Evolutionary conservation across 2,329 filamentous ascomycete genomes (phyloP), one percentile per base, ranked within the genome.

Genomic region (Microsporum audouinii): DNA sequence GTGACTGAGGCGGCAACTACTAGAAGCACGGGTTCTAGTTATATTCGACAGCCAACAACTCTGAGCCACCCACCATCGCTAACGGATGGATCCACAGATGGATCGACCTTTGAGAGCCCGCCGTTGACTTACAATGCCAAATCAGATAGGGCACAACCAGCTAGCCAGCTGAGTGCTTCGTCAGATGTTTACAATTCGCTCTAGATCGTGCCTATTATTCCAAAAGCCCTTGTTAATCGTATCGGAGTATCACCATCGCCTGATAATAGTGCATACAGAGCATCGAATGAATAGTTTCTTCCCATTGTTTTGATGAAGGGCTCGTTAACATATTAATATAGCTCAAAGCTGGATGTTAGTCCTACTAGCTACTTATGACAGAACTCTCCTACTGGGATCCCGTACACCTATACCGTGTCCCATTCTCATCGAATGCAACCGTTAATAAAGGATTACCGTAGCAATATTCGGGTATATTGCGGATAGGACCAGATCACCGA

Each of bases 51-150:
- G 12, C 62, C 57, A 5, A 61, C 64, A n/a, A 41, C 57, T 14
- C 59, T 58, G 6, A 68, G 58, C 39, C 59, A 60, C 17, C 49
- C 57, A 5, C 63, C 64, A 8, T 45, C 43, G 17, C 43, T 45
- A 17, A 27, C 17, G 43, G 43, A 45, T 57, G 45, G 3, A 65
- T 63, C 67, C 2, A 64, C 64, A 31, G 59, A 56, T 53, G 58
- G 66, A 2, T 71, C 69, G 33, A 70, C 68, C 5, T 60, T 64
- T 57, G 55, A 62, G 5, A 70, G 60, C 61, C 67, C 69, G 2
- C 29, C 64, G 1, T 70, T 0, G 67, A 81, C 65, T 1, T 23
- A 41, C 38, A 41, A 14, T 12, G 5, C n/a, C 12, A 5, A 41
- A 23, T 23, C 12, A 14, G 10, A 41, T 41, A 41, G 38, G 17